A percentile compares a stretch with the other conserved stretches of the same genome.
Conservation (phyloP, 1,284 basidiomycete species). For the Austroboletus novae-zelandiae region DNA sequence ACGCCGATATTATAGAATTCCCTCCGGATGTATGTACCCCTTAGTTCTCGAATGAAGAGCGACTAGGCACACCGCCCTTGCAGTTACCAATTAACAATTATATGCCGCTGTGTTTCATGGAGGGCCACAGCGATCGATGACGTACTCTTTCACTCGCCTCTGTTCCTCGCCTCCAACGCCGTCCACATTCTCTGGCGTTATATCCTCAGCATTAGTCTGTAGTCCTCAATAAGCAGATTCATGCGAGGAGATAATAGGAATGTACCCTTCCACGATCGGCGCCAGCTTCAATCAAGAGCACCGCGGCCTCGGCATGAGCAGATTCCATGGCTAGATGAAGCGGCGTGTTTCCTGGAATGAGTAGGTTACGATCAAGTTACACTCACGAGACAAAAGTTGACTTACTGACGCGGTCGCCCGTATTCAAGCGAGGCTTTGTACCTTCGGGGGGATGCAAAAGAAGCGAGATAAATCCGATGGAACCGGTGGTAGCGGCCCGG, state of each 20-base stretch:
- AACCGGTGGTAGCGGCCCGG: constrained; percentile 92
- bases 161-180: constrained; percentile 80
- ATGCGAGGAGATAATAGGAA: not conserved
- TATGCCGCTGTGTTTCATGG: constrained; percentile 12
- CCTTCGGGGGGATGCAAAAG: constrained; percentile 75
- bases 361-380: not conserved
- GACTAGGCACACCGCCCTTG: not conserved
- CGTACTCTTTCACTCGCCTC: constrained; percentile 70
- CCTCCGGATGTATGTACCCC: not conserved
- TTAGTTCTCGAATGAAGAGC: not conserved
- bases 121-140: constrained; percentile 65
- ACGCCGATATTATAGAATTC: not conserved
- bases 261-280: constrained; percentile 86
- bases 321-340: constrained; percentile 96
- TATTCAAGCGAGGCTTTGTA: constrained; percentile 79
- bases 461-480: constrained; percentile 80
- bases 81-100: not conserved
- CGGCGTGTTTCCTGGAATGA: constrained; percentile 78
- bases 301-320: constrained; percentile 86
- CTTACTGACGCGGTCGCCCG: constrained; percentile 79
- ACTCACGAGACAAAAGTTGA: constrained; percentile 7
- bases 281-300: constrained; percentile 87
- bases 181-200: constrained; percentile 79
- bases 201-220: constrained; percentile 75
- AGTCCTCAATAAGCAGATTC: not conserved